phyloP scores from a whole-genome alignment of 306 rosid species.

The Rosa lucieae region DNA sequence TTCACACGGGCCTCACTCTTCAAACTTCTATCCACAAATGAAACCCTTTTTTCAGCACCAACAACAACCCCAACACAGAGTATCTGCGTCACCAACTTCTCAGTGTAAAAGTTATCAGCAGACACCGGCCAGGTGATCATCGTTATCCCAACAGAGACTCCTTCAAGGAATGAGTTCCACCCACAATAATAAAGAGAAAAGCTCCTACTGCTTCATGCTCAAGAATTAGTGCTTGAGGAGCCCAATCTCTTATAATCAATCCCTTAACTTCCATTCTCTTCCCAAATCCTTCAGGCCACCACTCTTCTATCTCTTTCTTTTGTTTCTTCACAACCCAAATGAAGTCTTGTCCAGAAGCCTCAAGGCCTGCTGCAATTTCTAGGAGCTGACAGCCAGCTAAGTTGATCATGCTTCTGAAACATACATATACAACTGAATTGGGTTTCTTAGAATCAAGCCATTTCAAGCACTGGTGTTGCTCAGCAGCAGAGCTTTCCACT shows the following conservation, averaged over 20 bases:
- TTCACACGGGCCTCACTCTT: slow-evolving; percentile 21
- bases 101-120: slow-evolving; percentile 33
- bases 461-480: slow-evolving; percentile 19
- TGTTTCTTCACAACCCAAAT: slow-evolving; percentile 42
- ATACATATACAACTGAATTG: slow-evolving; percentile 19
- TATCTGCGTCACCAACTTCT: slow-evolving; percentile 36
- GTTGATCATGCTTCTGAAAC: slow-evolving; percentile 35
- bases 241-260: slow-evolving; percentile 32
- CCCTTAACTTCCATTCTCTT: slow-evolving; percentile 32
- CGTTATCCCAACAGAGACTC: slow-evolving; percentile 26
- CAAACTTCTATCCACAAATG: slow-evolving; percentile 13
- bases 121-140: slow-evolving; percentile 41
- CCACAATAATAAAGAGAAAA: slow-evolving; percentile 40
- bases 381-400: slow-evolving; percentile 37
- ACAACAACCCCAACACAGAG: slow-evolving; percentile 29
- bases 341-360: slow-evolving; percentile 42
- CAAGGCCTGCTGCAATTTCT: slow-evolving; percentile 49
- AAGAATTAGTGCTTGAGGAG: slow-evolving; percentile 36
- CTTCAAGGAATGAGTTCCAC: slow-evolving; percentile 39
- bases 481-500: slow-evolving; percentile 32
- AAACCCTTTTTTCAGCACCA: slow-evolving; percentile 22
- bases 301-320: slow-evolving; percentile 17
- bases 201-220: slow-evolving; percentile 34
- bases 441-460: slow-evolving; percentile 23
- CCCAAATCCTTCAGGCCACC: slow-evolving; percentile 26